A percentile compares a stretch with the other conserved stretches of the same genome.
These are phyloP conservation scores for Zalaria sp. DNA, from an alignment of 2,329 filamentous ascomycete species.

Conservation along the genomic window DNA sequence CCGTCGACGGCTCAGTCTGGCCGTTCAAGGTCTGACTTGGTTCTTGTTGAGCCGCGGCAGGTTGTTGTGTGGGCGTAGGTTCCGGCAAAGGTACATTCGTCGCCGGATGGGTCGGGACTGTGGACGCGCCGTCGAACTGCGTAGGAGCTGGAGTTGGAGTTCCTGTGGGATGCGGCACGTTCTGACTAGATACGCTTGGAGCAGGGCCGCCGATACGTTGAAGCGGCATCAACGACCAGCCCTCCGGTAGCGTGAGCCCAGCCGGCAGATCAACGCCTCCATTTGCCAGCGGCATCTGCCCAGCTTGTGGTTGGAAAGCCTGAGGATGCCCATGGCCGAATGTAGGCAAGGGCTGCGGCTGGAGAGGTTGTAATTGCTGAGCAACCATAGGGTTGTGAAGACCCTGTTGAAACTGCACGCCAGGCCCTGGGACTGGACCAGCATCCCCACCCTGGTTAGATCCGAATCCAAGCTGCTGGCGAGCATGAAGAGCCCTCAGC, in stretches of 20 bases:
- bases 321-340: conserved; percentile 15
- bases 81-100: no score
- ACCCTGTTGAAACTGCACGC: no score
- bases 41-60: no score
- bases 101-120: no score
- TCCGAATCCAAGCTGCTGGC: conserved; percentile 6
- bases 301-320: conserved; percentile 14
- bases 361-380: neutral
- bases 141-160: no score
- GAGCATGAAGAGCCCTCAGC: conserved; percentile 34
- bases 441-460: no score
- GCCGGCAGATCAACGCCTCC: conserved; percentile 34
- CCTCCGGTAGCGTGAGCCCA: conserved; percentile 37
- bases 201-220: conserved; percentile 14
- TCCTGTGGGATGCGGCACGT: no score
- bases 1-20: neutral
- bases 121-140: no score
- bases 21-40: no score
- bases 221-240: conserved; percentile 36
- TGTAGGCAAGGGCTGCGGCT: neutral
- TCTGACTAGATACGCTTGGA: no score
- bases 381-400: neutral
- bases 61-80: no score
- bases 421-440: no score
- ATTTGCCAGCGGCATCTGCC: conserved; percentile 19